Base-by-base conservation (phyloP, 208 protist species). In the Wallacemonas sp. region DNA sequence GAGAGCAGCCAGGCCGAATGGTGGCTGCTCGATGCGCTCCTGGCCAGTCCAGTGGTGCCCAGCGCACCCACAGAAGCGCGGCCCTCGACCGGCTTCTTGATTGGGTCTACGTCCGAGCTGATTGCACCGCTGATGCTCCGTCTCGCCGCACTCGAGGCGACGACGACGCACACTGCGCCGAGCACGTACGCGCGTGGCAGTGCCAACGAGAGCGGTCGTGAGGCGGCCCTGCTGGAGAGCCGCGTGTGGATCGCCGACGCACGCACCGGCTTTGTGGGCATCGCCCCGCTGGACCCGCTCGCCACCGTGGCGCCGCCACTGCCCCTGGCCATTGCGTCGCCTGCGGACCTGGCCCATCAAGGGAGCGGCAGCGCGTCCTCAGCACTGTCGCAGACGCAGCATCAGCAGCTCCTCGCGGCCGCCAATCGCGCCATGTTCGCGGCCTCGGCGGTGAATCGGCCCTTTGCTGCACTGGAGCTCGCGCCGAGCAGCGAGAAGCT, bases 181-280 rank as follows among this genome's bases (percentile, higher is more conserved):
- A 41, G 32, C 22, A 20, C 29, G 42, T 23, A 44, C 22, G 45
- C 14, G 29, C 28, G 14, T 1, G 55, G 29, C 44, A 12, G 10
- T 4, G 14, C 14, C 12, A 32, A 28, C 46, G 41, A 39, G 2
- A 63, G 23, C 12, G 57, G 39, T 18, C 69, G 70, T 11, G 44
- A 61, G 44, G 39, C 46, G 39, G 52, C 41, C 23, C 49, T 23
- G 39, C 54, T 41, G 55, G 69, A 23, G 5, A 36, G 38, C 28
- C 70, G 67, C 22, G 41, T 91, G 36, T 93, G 87, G 87, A 77
- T 93, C 57, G 87, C 80, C 0, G 87, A 93, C 50, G 79, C 71
- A 10, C 83, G 87, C 42, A 86, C 82, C 32, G 87, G 87, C 33
- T 59, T 72, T 14, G 57, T 93, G 22, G 82, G 79, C 3, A 75